Conservation (phyloP, 805 yeast genomes). For the Wickerhamiella shivajii region DNA sequence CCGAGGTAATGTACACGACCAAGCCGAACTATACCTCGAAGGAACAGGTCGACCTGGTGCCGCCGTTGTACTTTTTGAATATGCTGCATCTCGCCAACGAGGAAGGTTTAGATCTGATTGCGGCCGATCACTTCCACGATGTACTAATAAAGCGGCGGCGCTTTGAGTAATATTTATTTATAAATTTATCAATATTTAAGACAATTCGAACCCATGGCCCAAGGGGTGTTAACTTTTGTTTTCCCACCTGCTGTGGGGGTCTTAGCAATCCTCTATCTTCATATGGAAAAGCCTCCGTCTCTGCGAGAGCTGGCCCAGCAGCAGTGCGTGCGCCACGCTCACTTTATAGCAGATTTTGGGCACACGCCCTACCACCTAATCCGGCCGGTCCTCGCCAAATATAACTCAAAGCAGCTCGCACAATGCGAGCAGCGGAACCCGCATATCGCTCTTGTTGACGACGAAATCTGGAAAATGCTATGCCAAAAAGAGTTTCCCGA, state of each 20-base stretch:
- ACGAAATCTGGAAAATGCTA: slow-evolving; percentile 24
- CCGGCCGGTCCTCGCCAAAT: slow-evolving; percentile 23
- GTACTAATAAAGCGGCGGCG: no score
- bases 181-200: no score
- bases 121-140: slow-evolving; percentile 30
- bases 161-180: no score
- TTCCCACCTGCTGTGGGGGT: background rate
- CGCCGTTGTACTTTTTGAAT: slow-evolving; percentile 76
- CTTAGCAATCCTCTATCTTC: background rate
- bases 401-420: slow-evolving; percentile 24
- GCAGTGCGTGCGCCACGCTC: slow-evolving; percentile 15
- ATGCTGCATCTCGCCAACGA: slow-evolving; percentile 77
- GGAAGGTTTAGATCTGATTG: slow-evolving; percentile 47
- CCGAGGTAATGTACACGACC: slow-evolving; percentile 36
- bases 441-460: slow-evolving; percentile 20
- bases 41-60: slow-evolving; percentile 53
- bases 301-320: slow-evolving; percentile 14
- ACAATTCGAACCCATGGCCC: no score
- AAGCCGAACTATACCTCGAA: slow-evolving; percentile 39
- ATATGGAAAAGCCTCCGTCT: slow-evolving; percentile 12
- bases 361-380: slow-evolving; percentile 25
- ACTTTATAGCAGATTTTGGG: slow-evolving; percentile 26
- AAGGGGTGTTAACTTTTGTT: background rate
- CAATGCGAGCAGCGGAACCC: slow-evolving; percentile 22
- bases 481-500: slow-evolving; percentile 24